phyloP scores from a whole-genome alignment of 2,329 filamentous ascomycete species.

The Onygenales sp. region DNA sequence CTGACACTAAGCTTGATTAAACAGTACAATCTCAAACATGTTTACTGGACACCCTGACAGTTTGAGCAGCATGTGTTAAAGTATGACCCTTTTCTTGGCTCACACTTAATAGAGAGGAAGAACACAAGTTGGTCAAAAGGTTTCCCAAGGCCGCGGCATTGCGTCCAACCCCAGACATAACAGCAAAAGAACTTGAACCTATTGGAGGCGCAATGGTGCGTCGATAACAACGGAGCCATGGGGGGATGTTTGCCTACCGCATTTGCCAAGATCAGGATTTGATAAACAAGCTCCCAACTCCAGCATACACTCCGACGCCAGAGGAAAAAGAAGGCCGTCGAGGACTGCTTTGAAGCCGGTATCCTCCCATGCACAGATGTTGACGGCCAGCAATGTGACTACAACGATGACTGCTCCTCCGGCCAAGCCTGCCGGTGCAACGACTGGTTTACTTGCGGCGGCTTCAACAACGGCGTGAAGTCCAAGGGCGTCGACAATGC shows the following conservation, averaged over 20 bases:
- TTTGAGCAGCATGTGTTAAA: slow-evolving; percentile 1
- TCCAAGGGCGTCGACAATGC: slow-evolving; percentile 28
- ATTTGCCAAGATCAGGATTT: slow-evolving; percentile 40
- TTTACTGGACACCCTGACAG: slow-evolving; percentile 1
- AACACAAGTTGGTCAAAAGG: neutral
- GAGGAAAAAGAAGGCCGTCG: slow-evolving; percentile 43
- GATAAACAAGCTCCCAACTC: slow-evolving; percentile 38
- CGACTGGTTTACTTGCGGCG: slow-evolving; percentile 44
- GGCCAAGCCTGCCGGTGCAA: slow-evolving; percentile 37
- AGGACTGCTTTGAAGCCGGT: slow-evolving; percentile 40
- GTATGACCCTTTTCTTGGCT: slow-evolving; percentile 5
- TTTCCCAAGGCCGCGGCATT: too few species aligned
- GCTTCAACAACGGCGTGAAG: slow-evolving; percentile 24
- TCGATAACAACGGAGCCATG: slow-evolving; percentile 46
- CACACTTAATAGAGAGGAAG: neutral
- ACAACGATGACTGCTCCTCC: slow-evolving; percentile 35
- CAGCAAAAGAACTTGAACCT: too few species aligned
- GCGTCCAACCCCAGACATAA: too few species aligned
- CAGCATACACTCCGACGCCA: slow-evolving; percentile 36
- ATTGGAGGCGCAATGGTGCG: slow-evolving; percentile 39
- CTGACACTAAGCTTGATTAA: neutral
- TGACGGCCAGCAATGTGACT: slow-evolving; percentile 36
- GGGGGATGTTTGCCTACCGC: slow-evolving; percentile 44
- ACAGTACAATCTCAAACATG: neutral
- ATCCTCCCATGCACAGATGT: slow-evolving; percentile 39